Base-by-base conservation (phyloP, 208 protist genomes). In the Perkinsela sp. region DNA sequence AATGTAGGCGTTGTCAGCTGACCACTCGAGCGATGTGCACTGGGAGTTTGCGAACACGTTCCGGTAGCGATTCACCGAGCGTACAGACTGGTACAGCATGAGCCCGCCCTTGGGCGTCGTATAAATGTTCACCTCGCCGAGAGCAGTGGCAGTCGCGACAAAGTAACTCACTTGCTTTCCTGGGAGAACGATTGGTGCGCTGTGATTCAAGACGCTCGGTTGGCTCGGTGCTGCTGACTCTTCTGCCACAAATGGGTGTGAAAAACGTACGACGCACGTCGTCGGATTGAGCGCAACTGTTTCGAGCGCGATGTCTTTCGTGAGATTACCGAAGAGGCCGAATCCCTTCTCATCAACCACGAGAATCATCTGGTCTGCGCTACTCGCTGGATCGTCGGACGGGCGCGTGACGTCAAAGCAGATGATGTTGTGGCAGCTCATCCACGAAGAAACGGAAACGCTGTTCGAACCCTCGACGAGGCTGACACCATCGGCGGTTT, bases 1-100 rank as follows among this genome's bases (percentile, higher is more conserved):
- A 31, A 93, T 29, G 70, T 91, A 84, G 67, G 78, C 75, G 72
- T 83, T 89, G 76, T 90, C 85, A 0, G 74, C 67, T 2, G 80
- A 88, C 86, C 88, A 93, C 71, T 83, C 80, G 67, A 93, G 68
- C 2, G 70, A 72, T 22, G 70, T 72, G 22, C 40, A 57, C 13
- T 6, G 13, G 22, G 40, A 57, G 6, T 22, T 57, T 6, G 13
- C 22, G 22, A 57, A 57, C 57, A 72, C 70, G 40, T 69, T 48
- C 2, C 70, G n/a, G 30, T 28, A 69, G 66, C 70, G 69, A n/a
- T 72, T 72, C 57, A 72, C 40, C 29, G 69, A 48, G 16, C 69
- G 70, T 15, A 72, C 67, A n/a, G 70, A 72, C 6, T 48, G 48
- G 70, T 72, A 72, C 28, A 70, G 40, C 6, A 72, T 6, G 28